phyloP scores from a whole-genome alignment of 2,329 filamentous ascomycete genomes.

The Conoideocrella luteorostrata region DNA sequence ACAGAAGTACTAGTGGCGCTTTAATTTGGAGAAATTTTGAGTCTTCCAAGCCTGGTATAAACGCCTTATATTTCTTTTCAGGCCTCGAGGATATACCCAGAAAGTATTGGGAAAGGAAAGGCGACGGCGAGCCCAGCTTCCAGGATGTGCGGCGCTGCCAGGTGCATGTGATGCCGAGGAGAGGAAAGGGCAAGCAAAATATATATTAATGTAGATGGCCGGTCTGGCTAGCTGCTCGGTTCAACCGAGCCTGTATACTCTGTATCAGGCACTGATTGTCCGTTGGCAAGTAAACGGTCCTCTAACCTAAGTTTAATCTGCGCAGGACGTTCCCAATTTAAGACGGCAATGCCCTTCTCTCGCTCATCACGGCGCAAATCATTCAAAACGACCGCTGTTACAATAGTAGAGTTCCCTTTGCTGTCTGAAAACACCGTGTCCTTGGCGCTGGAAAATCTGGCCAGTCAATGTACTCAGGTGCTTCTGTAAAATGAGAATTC shows the following conservation, averaged over 20 bases:
- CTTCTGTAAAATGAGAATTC: not conserved
- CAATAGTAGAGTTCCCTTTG: not conserved
- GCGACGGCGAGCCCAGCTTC: too few species aligned
- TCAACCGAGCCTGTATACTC: not conserved
- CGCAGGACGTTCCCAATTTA: constrained; percentile 1
- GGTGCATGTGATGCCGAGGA: too few species aligned
- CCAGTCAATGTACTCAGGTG: constrained; percentile 2
- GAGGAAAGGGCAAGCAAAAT: too few species aligned
- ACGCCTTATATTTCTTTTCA: too few species aligned
- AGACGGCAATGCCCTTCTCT: not conserved
- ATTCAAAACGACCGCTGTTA: not conserved
- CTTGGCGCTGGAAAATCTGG: not conserved
- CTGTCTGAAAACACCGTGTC: not conserved
- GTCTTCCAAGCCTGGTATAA: too few species aligned
- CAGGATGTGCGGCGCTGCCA: too few species aligned
- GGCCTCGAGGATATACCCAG: too few species aligned
- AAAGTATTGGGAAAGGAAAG: too few species aligned
- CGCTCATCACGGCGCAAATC: not conserved
- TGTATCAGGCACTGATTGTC: not conserved
- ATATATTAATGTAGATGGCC: not conserved
- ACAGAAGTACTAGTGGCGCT: too few species aligned
- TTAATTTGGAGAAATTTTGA: too few species aligned
- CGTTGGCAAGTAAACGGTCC: not conserved
- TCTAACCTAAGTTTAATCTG: not conserved
- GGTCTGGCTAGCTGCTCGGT: not conserved